Evolutionary conservation across 2,329 filamentous ascomycete species (phyloP).

Genomic region (Alternaria gansuensis): DNA sequence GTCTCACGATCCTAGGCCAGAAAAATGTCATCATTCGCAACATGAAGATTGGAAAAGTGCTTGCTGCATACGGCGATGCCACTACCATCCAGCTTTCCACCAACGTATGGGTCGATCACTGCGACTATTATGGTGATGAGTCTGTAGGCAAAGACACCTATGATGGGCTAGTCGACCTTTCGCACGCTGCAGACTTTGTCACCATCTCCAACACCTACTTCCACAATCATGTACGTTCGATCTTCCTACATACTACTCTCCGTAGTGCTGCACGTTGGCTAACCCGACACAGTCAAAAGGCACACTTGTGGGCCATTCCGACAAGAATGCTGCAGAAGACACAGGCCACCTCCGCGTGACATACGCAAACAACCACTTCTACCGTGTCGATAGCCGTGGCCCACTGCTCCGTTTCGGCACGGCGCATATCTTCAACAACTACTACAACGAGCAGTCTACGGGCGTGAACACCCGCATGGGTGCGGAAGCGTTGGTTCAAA

Average conservation of each 20-base stretch:
- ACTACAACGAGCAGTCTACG: constrained; percentile 45
- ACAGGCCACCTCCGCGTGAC: constrained; percentile 69
- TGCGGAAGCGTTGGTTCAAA: constrained; percentile 55
- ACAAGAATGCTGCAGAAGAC: constrained; percentile 64
- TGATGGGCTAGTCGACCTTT: constrained; percentile 63
- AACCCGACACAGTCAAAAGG: constrained; percentile 57
- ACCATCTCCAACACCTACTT: constrained; percentile 62
- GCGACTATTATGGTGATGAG: constrained; percentile 65
- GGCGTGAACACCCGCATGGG: constrained; percentile 55
- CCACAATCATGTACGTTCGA: constrained; percentile 58
- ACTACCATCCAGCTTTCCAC: constrained; percentile 65
- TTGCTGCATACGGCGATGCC: constrained; percentile 65
- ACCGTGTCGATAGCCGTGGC: constrained; percentile 68
- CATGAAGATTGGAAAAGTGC: constrained; percentile 66
- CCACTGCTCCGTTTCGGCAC: constrained; percentile 72
- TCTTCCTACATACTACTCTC: not conserved
- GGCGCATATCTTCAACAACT: constrained; percentile 67
- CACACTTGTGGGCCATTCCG: constrained; percentile 66
- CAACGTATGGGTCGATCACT: constrained; percentile 71
- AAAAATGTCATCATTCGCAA: constrained; percentile 71
- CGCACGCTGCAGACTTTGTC: constrained; percentile 68
- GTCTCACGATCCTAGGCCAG: constrained; percentile 62
- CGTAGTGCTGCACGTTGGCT: not conserved
- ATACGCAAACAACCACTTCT: constrained; percentile 72
- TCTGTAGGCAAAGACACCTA: constrained; percentile 39